Percentiles rank a stretch among this genome's conserved stretches.
These are phyloP conservation scores for Colletotrichum tropicale DNA, from an alignment of 2,329 filamentous ascomycete species.

Conservation along the genomic window DNA sequence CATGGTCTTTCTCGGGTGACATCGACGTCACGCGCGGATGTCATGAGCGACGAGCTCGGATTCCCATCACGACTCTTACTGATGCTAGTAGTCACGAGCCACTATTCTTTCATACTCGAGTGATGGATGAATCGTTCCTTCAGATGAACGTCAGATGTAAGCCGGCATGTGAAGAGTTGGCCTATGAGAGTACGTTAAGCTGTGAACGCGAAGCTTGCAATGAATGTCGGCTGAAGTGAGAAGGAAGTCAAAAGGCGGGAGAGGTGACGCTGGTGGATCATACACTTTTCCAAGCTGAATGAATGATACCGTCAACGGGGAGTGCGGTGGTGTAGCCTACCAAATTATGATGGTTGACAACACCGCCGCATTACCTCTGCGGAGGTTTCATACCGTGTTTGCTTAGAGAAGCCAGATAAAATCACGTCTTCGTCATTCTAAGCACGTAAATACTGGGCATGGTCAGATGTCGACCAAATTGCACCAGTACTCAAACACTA, in stretches of 20 bases:
- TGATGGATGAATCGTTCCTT: not conserved
- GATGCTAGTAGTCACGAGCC: not conserved
- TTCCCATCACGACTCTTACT: not conserved
- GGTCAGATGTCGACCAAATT: not conserved
- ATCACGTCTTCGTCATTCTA: not conserved
- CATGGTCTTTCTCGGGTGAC: not conserved
- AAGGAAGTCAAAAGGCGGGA: not conserved
- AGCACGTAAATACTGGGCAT: not conserved
- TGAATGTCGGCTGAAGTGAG: not conserved
- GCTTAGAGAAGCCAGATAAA: not conserved
- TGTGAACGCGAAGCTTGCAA: not conserved
- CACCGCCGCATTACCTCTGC: not conserved
- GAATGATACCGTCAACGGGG: not conserved
- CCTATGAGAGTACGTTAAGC: not conserved
- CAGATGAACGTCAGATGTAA: not conserved
- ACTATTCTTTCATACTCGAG: not conserved
- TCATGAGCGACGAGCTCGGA: not conserved
- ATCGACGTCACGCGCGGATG: not conserved
- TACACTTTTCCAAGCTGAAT: not conserved
- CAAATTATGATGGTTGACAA: not conserved
- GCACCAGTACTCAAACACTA: not conserved
- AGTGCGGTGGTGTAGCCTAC: not conserved
- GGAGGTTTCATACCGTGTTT: not conserved
- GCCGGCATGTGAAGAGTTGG: not conserved
- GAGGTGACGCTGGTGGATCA: not conserved